Base-by-base conservation (phyloP, 305 asterid genomes). In the Rubia balearica region DNA sequence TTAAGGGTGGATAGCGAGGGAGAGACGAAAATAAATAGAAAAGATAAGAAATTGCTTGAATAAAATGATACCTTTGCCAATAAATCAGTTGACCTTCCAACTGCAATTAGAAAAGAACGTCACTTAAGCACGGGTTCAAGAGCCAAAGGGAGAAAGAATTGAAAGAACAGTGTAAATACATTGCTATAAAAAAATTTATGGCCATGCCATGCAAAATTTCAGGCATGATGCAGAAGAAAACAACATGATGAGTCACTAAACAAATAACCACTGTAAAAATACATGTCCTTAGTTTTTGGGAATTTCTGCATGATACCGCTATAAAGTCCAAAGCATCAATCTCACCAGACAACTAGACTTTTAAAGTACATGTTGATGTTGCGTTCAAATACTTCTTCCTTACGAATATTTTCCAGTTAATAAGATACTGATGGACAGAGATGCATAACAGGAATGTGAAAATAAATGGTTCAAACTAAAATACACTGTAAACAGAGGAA, bases 1-100 rank as follows among this genome's bases (percentile, higher is more conserved):
- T 11, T 59, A 24, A 10, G 19, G 11, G 27, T 5, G 1, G 61
- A 11, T 7, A 22, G 38, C 3, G 64, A 24, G 64, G 21, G 38
- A 57, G 33, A 57, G 62, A 21, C 14, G 9, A 16, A 60, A 38
- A 60, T 10, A 60, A 30, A 71, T 69, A 27, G 8, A 27, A 27
- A 56, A 22, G 38, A 45, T 7, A 13, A 33, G 41, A 8, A 71
- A 67, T 17, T 38, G 24, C 45, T 45, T 71, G 2, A 72, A 33
- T 14, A 11, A 69, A 33, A 48, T 17, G 69, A 17, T 71, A 92
- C 98, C 96, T 87, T 80, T 40, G 88, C 77, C 74, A 92, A 78
- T 40, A 65, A 74, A 43, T 84, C 81, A 62, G 85, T 67, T 43
- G 98, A 92, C 81, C 95, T 87, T 73, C 96, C 97, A 70, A 82